Percentiles rank a stretch among this genome's conserved stretches.
phyloP scores from a whole-genome alignment of 805 yeast genomes.

The Metschnikowia sp. region DNA sequence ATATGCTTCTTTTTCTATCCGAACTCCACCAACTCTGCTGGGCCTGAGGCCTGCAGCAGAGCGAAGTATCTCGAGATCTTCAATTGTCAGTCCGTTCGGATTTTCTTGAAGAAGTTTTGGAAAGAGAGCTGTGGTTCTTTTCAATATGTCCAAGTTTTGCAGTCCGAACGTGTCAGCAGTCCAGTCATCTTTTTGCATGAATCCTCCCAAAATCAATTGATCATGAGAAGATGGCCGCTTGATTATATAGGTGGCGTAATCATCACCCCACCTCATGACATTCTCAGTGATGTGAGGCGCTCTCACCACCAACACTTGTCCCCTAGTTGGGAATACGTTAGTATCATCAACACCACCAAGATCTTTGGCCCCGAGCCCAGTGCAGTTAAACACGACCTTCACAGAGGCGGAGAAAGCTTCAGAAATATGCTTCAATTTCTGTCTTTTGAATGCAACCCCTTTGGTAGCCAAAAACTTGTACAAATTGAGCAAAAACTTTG shows the following conservation, averaged over 20 bases:
- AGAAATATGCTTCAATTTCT: conserved; percentile 48
- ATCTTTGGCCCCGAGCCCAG: conserved; percentile 66
- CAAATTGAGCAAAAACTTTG: conserved; percentile 52
- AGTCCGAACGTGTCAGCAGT: conserved; percentile 53
- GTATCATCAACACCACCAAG: conserved; percentile 66
- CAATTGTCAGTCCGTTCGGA: conserved; percentile 30
- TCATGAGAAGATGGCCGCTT: conserved; percentile 67
- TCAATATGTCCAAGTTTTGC: conserved; percentile 60
- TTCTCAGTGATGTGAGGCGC: conserved; percentile 69
- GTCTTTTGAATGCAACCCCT: conserved; percentile 53
- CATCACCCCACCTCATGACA: conserved; percentile 57
- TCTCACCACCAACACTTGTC: conserved; percentile 70
- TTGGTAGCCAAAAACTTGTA: conserved; percentile 37
- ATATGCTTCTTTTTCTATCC: conserved; percentile 55
- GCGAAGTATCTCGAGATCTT: conserved; percentile 51
- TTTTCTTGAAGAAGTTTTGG: conserved; percentile 46
- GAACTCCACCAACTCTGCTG: conserved; percentile 67
- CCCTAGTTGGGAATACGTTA: conserved; percentile 68
- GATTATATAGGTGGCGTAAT: conserved; percentile 61
- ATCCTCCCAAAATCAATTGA: conserved; percentile 75
- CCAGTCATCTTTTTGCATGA: conserved; percentile 61
- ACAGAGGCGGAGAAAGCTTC: conserved; percentile 47
- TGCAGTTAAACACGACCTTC: conserved; percentile 64
- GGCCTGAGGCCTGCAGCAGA: conserved; percentile 78
- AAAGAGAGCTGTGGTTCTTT: conserved; percentile 49